A percentile compares a stretch with the other conserved stretches of the same genome.
These are phyloP conservation scores for Epichloe brachyelytri DNA, from an alignment of 2,329 filamentous ascomycete genomes.

Conservation along the genomic window DNA sequence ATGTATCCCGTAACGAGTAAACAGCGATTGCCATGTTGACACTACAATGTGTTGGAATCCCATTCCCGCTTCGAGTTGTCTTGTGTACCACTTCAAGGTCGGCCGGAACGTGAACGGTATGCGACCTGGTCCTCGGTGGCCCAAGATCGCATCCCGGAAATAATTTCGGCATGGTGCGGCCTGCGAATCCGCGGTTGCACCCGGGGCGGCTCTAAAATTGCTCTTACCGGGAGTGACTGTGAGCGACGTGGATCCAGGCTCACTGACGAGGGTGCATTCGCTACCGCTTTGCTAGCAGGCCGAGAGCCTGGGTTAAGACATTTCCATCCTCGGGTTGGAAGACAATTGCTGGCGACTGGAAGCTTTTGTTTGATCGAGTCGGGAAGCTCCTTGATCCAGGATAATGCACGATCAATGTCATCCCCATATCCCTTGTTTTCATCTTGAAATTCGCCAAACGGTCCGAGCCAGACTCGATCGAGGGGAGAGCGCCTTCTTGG, in stretches of 20 bases:
- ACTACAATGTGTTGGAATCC: conserved; percentile 37
- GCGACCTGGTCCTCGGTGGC: background rate
- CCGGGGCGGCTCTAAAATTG: conserved; percentile 35
- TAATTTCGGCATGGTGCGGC: conserved; percentile 22
- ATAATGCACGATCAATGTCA: conserved; percentile 30
- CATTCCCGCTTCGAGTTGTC: conserved; percentile 32
- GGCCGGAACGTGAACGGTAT: conserved; percentile 28
- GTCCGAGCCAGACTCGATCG: conserved; percentile 32
- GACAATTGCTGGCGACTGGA: conserved; percentile 17
- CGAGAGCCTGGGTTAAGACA: conserved; percentile 11
- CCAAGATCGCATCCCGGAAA: conserved; percentile 15
- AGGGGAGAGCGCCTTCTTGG: conserved; percentile 22
- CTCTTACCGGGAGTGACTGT: conserved; percentile 12
- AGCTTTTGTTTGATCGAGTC: conserved; percentile 20
- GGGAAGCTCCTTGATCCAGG: conserved; percentile 22
- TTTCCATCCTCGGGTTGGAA: conserved; percentile 27
- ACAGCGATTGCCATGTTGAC: conserved; percentile 28
- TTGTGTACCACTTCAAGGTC: conserved; percentile 39
- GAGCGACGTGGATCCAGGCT: background rate
- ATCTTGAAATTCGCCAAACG: conserved; percentile 12
- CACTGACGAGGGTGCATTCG: background rate
- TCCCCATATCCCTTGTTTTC: conserved; percentile 14
- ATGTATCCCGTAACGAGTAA: conserved; percentile 17
- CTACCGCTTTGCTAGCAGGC: background rate
- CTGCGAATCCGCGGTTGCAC: conserved; percentile 11